Percentiles rank a stretch among this genome's conserved stretches.
Conservation (phyloP, 805 yeast genomes). For the Hemisphaericaspora nanyangensis region DNA sequence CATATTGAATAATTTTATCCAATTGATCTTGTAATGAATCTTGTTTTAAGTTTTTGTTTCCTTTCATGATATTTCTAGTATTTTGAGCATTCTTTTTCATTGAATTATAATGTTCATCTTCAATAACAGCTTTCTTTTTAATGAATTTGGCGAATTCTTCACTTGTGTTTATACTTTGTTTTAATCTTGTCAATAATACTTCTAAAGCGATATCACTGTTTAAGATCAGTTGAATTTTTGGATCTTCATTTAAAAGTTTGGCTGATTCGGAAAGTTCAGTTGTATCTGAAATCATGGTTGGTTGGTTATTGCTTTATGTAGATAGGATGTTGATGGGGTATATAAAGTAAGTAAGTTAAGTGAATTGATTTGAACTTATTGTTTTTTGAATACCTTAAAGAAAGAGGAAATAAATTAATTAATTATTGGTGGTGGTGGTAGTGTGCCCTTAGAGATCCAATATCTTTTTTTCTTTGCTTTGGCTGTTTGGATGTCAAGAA, state of each 20-base stretch:
- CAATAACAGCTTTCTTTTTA: conserved; percentile 72
- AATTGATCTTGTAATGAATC: conserved; percentile 67
- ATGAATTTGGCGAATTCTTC: conserved; percentile 82
- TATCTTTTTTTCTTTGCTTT: no score
- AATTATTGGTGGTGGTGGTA: no score
- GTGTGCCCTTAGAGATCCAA: no score
- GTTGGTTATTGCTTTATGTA: background rate
- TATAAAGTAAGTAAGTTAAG: background rate
- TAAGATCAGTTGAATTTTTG: conserved; percentile 46
- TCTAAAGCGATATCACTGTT: conserved; percentile 76
- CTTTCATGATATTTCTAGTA: conserved; percentile 46
- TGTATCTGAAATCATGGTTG: conserved; percentile 5
- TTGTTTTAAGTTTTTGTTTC: conserved; percentile 40
- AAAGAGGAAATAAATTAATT: no score
- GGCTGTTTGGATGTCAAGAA: no score
- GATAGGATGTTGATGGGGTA: background rate
- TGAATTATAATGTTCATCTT: conserved; percentile 74
- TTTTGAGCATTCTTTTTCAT: conserved; percentile 65
- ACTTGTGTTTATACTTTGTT: conserved; percentile 75
- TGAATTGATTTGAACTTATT: background rate
- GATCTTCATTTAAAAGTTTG: conserved; percentile 42
- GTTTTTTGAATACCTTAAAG: no score
- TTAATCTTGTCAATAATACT: conserved; percentile 64
- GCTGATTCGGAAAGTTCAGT: conserved; percentile 9
- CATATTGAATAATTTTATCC: conserved; percentile 68